Evolutionary conservation across 306 rosid genomes (phyloP), one percentile per base, ranked within the genome.

Genomic region (Acmispon strigosus): DNA sequence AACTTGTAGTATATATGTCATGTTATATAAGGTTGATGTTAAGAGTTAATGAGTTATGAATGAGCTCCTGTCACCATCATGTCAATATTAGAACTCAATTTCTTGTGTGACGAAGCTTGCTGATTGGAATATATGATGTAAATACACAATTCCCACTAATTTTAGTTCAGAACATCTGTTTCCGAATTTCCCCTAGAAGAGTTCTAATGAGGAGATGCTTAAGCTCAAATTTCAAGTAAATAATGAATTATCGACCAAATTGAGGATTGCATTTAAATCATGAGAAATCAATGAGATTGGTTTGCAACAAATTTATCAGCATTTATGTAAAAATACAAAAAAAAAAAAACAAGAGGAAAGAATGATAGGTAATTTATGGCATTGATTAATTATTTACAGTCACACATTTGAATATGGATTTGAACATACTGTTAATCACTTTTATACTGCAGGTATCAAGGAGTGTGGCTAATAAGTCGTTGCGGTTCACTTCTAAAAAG

Each of bases 381-480:
- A 5, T 49, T 61, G 4, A n/a, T 34, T 36, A 47, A 48, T 15
- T 43, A 43, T 43, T 52, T 6, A 44, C 17, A 54, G 10, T 56
- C 19, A 44, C 17, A 32, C 24, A 22, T 70, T 17, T 58, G 77
- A 18, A 41, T 18, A 24, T 66, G 62, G 16, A 22, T 45, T 7
- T 56, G 24, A 55, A n/a, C 62, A 49, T 62, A 36, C 10, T 24
- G 41, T 41, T 8, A 48, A 41, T 71, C 56, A 14, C 34, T n/a
- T 53, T n/a, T 78, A 37, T 19, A 15, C 29, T 79, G 57, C 81
- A 94, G 98, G 88, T 89, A 94, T 52, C 82, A 85, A 37, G 98
- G 98, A 63, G 97, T 90, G 51, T 90, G 98, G 98, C 96, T 89
- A 62, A 84, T 94, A 80, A 87, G 89, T 56, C 86, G 97, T 0